Base-by-base conservation (phyloP, 1,284 basidiomycete species). In the Blastosporella zonata region DNA sequence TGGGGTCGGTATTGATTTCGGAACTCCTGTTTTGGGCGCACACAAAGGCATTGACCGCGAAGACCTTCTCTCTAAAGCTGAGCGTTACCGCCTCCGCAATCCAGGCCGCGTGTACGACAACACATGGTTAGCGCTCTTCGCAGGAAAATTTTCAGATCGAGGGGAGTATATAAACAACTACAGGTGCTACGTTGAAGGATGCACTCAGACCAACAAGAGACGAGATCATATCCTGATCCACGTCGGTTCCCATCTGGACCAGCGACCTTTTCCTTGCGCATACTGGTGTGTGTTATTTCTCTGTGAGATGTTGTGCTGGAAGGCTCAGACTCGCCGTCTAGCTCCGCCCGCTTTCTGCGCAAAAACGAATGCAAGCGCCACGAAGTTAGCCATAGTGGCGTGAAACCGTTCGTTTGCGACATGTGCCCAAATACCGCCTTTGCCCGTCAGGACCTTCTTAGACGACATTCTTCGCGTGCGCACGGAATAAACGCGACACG, bases 321-420 rank as follows among this genome's bases (percentile, higher is more conserved):
- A 38, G 37, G 49, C 62, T 43, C 53, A 43, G 6, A 13, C 3
- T 28, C 18, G 25, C 29, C 44, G 36, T 28, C 13, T 43, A 86
- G 84, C 59, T 64, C 77, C 3, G 71, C 81, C 54, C 71, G 78
- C 10, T 87, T 87, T 66, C 61, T 84, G 48, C 78, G 84, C 50
- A 85, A 82, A 62, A 86, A 87, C 59, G 84, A 87, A 62, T 84
- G 82, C 68, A 86, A 84, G 60, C 75, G 84, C 28, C 84, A 87
- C 54, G 82, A 84, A 62, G 70, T 77, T 17, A 81, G 78, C 52
- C 84, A 87, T 58, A 74, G 69, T 6, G 79, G 78, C 8, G 62
- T 65, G 37, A 75, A 79, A 53, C 82, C 83, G 4, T 84, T 74
- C 55, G 66, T 67, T 23, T 87, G 84, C 53, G 56, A 70, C 39